Base-by-base conservation (phyloP, 495 filamentous ascomycete genomes). In the Oidiodendron maius region DNA sequence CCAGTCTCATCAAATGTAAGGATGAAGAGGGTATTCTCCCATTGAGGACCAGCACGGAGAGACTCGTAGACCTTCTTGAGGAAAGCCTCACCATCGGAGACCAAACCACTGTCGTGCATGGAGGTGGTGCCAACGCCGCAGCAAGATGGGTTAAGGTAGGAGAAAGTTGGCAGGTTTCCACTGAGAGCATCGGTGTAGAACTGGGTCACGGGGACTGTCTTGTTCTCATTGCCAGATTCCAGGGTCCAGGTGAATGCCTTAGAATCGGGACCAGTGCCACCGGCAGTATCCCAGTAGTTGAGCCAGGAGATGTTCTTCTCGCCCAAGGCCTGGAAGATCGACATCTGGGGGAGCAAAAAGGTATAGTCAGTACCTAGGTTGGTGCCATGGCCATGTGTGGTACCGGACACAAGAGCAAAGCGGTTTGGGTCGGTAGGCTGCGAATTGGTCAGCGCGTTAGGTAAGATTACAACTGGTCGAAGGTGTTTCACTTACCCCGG, bases 161-260 rank as follows among this genome's bases (percentile, higher is more conserved):
- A 50, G 38, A 50, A 50, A 28, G 47, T 26, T 5, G 47, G 47
- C 38, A 50, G 47, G 5, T 40, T 50, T 30, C 47, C 47, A 25
- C 21, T 32, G 47, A 50, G 13, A 30, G 47, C 47, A 40, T 40
- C 37, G 18, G 37, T 10, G 37, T 40, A 40, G 37, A 40, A 40
- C 37, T 40, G 37, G 8, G 20, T 42, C 47, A 20, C 35, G 38
- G 47, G 47, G 36, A 50, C 47, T 12, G 40, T 41, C 15, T 50
- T 50, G 47, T 50, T 28, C 20, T 24, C 30, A 30, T 50, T 50
- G 32, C 55, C 57, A n/a, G 62, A 64, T 20, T n/a, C n/a, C 47
- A 23, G 20, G 2, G 47, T 50, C 47, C 47, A 50, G 47, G 47
- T 44, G 32, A 41, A 50, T 22, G 47, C 47, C 21, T 44, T 46